A percentile compares a stretch with the other conserved stretches of the same genome.
Conservation (phyloP, 306 rosid species). For the Cyclanthera cordifolia region DNA sequence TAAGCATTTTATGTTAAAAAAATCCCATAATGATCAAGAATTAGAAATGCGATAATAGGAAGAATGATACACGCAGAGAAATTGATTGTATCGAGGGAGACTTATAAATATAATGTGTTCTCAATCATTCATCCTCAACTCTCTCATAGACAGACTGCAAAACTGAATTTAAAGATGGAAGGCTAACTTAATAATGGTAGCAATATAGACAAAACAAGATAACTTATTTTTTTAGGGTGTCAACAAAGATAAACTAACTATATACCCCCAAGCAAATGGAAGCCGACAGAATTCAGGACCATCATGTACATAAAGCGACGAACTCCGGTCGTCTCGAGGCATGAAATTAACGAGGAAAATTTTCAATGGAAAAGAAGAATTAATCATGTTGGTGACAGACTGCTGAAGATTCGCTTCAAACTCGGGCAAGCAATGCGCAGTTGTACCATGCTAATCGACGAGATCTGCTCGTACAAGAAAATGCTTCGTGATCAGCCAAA, state of each 20-base stretch:
- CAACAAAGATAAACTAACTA: slow-evolving; percentile 8
- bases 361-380: not conserved
- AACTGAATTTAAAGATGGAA: slow-evolving; percentile 15
- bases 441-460: slow-evolving; percentile 57
- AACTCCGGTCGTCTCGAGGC: not conserved
- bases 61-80: not conserved
- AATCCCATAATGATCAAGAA: not conserved
- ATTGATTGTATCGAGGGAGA: not conserved
- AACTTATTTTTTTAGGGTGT: slow-evolving; percentile 7
- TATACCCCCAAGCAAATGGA: slow-evolving; percentile 11
- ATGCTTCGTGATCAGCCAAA: not conserved
- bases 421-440: slow-evolving; percentile 58
- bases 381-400: slow-evolving; percentile 45
- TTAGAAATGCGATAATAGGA: not conserved
- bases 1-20: too few species aligned
- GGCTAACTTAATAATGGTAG: not conserved
- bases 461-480: slow-evolving; percentile 27
- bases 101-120: not conserved
- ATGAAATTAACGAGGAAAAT: not conserved
- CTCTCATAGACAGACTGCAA: slow-evolving; percentile 8
- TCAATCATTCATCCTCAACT: not conserved
- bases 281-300: slow-evolving; percentile 3
- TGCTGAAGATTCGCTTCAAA: slow-evolving; percentile 95
- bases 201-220: slow-evolving; percentile 9
- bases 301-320: slow-evolving; percentile 8